Conservation (phyloP, 2,329 filamentous ascomycete genomes). For the Ophiostoma sp. region DNA sequence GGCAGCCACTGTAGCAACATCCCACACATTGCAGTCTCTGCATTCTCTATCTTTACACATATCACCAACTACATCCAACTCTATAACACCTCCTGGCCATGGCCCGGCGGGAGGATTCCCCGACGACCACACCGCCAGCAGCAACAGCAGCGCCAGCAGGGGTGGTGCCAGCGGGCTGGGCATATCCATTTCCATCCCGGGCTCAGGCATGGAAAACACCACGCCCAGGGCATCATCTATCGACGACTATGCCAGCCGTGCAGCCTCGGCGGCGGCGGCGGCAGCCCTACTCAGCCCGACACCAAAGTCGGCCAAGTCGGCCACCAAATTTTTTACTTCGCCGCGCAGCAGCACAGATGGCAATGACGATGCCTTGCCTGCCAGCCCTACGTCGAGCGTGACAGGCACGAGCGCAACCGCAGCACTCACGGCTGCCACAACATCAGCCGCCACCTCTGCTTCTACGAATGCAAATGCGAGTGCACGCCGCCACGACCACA, state of each 20-base stretch:
- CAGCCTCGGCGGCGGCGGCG: constrained; percentile 21
- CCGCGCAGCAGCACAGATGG: neutral
- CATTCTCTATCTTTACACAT: neutral
- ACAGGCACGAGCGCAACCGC: neutral
- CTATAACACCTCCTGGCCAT: constrained; percentile 1
- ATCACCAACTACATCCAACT: neutral
- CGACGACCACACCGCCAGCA: constrained; percentile 26
- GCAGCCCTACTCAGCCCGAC: constrained; percentile 21
- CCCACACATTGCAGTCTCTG: neutral
- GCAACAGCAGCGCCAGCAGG: neutral
- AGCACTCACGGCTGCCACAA: constrained; percentile 13
- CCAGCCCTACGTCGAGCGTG: neutral
- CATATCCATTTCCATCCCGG: constrained; percentile 39
- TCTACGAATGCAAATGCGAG: constrained; percentile 20
- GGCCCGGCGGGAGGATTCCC: neutral
- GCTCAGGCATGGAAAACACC: constrained; percentile 39
- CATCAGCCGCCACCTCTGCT: constrained; percentile 26
- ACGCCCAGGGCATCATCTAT: constrained; percentile 38
- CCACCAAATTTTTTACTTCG: constrained; percentile 14
- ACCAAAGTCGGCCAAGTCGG: constrained; percentile 20
- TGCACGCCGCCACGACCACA: constrained; percentile 17
- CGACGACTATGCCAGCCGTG: constrained; percentile 41
- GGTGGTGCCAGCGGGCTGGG: constrained; percentile 37
- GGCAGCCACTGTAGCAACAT: constrained; percentile 10
- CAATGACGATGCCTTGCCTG: constrained; percentile 20